A percentile compares a stretch with the other conserved stretches of the same genome.
phyloP scores from a whole-genome alignment of 257 asterid genomes.

The Solanum sitiens region DNA sequence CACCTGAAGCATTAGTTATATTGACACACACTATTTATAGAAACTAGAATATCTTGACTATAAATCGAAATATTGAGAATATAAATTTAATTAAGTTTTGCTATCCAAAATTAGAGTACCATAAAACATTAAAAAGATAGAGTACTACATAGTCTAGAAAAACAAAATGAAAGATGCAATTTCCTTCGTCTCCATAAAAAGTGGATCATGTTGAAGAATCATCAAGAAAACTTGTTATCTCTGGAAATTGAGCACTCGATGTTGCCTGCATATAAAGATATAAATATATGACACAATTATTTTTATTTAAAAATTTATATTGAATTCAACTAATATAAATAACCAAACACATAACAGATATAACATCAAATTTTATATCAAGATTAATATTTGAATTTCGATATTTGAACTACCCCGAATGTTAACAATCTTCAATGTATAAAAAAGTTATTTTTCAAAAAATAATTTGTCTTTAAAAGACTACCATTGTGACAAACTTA shows the following conservation, averaged over 20 bases:
- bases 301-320: not conserved
- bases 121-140: not conserved
- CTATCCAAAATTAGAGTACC: not conserved
- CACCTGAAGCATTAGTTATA: not conserved
- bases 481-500: not conserved
- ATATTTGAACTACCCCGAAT: not conserved
- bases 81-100: not conserved
- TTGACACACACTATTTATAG: not conserved
- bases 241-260: not conserved
- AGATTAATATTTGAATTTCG: not conserved
- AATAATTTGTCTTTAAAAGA: not conserved
- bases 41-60: not conserved
- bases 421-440: not conserved
- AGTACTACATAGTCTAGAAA: not conserved
- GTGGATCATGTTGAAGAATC: not conserved
- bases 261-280: not conserved
- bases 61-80: not conserved
- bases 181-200: not conserved
- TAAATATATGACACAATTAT: not conserved
- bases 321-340: not conserved
- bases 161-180: not conserved
- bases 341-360: not conserved
- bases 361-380: not conserved
- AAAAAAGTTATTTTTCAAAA: not conserved
- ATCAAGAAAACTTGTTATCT: not conserved